Evolutionary conservation across 208 protist genomes (phyloP), one percentile per base, ranked within the genome.

Genomic region (Acanthamoeba sp.): DNA sequence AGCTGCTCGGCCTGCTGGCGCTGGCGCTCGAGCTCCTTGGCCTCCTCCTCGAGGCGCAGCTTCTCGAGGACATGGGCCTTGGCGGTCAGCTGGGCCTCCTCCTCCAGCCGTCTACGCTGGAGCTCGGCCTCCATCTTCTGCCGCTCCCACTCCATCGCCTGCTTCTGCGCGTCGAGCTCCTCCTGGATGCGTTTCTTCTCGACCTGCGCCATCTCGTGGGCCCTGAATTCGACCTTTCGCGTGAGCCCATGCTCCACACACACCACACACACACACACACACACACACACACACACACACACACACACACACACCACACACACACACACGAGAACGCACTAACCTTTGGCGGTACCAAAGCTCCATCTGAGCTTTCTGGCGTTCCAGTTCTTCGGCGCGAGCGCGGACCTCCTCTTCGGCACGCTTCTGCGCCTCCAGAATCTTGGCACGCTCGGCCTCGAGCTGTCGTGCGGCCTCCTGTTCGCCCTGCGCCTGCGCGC

Each of bases 121-220:
- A 76, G 29, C 66, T 76, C 66, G 66, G 66, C 66, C 66, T 76
- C 66, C 66, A 76, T 76, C 66, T 76, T 76, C 36, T 76, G 66
- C n/a, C 66, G n/a, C 36, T 76, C 66, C 66, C 66, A 76, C 66
- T 76, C 66, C 66, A 76, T 76, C 12, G 66, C 66, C 66, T 76
- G 66, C 36, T 76, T 76, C 66, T 76, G 66, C 16, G 66, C 7
- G 29, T 76, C 66, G 66, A 76, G 66, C 36, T 76, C 66, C 36
- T 76, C 66, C 66, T 76, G 32, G 36, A 76, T 42, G 36, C 66
- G 66, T 20, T 76, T 76, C 66, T 76, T 76, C 29, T 76, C 66
- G 16, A 76, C 66, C 36, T 76, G 66, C 32, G 66, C 66, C 66
- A 76, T 76, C 36, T 76, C 66, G 20, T 76, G 66, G 7, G 66